A percentile compares a stretch with the other conserved stretches of the same genome.
These are phyloP conservation scores for Geranomyces michiganensis DNA, from an alignment of 192 early-diverging fungal species.

Conservation along the genomic window DNA sequence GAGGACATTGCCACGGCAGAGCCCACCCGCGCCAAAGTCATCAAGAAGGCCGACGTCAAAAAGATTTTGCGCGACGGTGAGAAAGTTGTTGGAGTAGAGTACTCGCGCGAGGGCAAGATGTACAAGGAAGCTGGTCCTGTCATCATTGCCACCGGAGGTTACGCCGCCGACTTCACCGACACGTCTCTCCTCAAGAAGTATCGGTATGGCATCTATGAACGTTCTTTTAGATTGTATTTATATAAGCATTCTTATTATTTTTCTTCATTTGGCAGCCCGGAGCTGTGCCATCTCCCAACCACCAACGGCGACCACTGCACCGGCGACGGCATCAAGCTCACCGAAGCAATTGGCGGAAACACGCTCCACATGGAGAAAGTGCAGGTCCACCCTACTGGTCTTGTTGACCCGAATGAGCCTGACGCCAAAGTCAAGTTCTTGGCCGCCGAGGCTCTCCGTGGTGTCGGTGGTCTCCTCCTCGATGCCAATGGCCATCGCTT, in stretches of 20 bases:
- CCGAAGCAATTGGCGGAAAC: slow-evolving; percentile 75
- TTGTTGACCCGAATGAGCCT: slow-evolving; percentile 87
- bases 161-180: slow-evolving; percentile 85
- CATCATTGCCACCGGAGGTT: slow-evolving; percentile 93
- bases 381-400: slow-evolving; percentile 96
- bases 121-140: slow-evolving; percentile 75
- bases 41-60: slow-evolving; percentile 83
- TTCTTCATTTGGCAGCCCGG: slow-evolving; percentile 15
- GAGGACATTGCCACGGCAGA: slow-evolving; percentile 68
- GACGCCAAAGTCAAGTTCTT: slow-evolving; percentile 91
- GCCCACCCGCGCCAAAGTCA: slow-evolving; percentile 73
- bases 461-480: slow-evolving; percentile 86
- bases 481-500: slow-evolving; percentile 84
- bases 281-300: slow-evolving; percentile 69
- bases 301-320: slow-evolving; percentile 96
- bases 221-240: too few species aligned
- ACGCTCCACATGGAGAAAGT: slow-evolving; percentile 94
- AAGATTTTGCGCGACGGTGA: slow-evolving; percentile 70
- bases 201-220: slow-evolving; percentile 51
- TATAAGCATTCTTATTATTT: slow-evolving; percentile 3
- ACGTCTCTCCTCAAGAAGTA: slow-evolving; percentile 80
- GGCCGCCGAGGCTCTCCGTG: slow-evolving; percentile 94
- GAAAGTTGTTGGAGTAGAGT: slow-evolving; percentile 81
- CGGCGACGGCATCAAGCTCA: slow-evolving; percentile 93
- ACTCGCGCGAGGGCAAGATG: slow-evolving; percentile 58